A percentile compares a stretch with the other conserved stretches of the same genome.
Evolutionary conservation across 352 stramenopile species (phyloP).

Genomic region (Elongisporangium undulatum): DNA sequence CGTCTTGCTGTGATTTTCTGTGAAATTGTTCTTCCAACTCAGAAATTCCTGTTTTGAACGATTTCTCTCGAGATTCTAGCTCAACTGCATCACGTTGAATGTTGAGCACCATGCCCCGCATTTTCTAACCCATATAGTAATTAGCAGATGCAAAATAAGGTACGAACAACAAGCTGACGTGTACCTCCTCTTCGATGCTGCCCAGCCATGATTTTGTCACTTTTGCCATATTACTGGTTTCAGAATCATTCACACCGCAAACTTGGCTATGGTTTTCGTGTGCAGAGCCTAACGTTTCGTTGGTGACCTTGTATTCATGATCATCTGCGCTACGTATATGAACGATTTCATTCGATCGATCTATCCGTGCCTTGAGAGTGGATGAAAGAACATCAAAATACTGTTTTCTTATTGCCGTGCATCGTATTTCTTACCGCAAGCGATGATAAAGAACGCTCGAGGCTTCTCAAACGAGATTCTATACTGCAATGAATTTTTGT

Average conservation of each 20-base stretch:
- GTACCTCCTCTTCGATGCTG: neutral
- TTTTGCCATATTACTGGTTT: neutral
- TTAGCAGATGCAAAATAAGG: neutral
- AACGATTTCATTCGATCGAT: neutral
- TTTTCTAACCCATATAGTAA: constrained; percentile 3
- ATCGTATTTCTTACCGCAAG: neutral
- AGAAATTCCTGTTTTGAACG: constrained; percentile 17
- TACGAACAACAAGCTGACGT: neutral
- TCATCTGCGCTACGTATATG: neutral
- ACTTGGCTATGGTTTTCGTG: neutral
- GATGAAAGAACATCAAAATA: neutral
- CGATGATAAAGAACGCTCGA: neutral
- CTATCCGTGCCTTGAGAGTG: neutral
- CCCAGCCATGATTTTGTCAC: neutral
- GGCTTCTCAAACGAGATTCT: constrained; percentile 18
- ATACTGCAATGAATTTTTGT: constrained; percentile 3
- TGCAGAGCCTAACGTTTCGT: neutral
- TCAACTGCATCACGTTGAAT: constrained; percentile 3
- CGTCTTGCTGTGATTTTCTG: constrained; percentile 16
- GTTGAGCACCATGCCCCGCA: constrained; percentile 8
- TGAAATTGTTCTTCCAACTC: constrained; percentile 25
- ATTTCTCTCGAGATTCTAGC: constrained; percentile 8
- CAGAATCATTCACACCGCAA: neutral
- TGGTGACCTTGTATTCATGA: neutral
- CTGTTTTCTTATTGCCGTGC: neutral